Evolutionary conservation across 2,329 filamentous ascomycete species (phyloP).

Genomic region (Colletotrichum acutatum): DNA sequence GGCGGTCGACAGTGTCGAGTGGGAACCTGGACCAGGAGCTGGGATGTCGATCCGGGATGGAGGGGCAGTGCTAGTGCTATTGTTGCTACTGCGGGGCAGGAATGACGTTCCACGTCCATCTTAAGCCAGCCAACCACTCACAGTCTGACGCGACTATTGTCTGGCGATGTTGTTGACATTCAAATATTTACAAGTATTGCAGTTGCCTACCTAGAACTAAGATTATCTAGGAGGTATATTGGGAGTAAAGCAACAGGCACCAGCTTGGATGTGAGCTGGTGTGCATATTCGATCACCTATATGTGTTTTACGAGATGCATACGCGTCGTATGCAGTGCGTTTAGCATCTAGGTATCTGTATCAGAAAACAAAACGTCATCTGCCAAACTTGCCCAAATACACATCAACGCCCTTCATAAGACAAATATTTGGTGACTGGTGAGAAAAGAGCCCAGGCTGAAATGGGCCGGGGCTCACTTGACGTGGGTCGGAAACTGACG

Average conservation of each 20-base stretch:
- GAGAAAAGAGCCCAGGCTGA: not conserved
- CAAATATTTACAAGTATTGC: not conserved
- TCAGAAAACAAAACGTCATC: not conserved
- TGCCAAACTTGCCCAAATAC: not conserved
- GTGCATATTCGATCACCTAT: not conserved
- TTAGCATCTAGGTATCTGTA: not conserved
- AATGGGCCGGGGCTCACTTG: not conserved
- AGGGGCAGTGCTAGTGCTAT: conserved; percentile 29
- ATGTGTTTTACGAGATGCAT: not conserved
- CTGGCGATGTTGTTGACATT: not conserved
- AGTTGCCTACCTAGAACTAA: not conserved
- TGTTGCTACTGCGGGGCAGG: conserved; percentile 30
- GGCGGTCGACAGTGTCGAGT: conserved; percentile 25
- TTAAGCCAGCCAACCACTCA: not conserved
- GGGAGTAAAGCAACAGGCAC: not conserved
- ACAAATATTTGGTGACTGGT: too few relatives aligned
- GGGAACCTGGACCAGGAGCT: conserved; percentile 28
- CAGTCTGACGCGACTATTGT: not conserved
- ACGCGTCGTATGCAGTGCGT: not conserved
- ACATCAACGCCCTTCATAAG: not conserved
- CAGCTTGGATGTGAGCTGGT: not conserved
- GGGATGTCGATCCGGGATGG: conserved; percentile 23
- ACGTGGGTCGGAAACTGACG: not conserved
- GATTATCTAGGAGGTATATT: too few relatives aligned
- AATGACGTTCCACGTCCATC: conserved; percentile 24